Conservation (phyloP, 2,329 filamentous ascomycete species). For the Calonectria pteridis region DNA sequence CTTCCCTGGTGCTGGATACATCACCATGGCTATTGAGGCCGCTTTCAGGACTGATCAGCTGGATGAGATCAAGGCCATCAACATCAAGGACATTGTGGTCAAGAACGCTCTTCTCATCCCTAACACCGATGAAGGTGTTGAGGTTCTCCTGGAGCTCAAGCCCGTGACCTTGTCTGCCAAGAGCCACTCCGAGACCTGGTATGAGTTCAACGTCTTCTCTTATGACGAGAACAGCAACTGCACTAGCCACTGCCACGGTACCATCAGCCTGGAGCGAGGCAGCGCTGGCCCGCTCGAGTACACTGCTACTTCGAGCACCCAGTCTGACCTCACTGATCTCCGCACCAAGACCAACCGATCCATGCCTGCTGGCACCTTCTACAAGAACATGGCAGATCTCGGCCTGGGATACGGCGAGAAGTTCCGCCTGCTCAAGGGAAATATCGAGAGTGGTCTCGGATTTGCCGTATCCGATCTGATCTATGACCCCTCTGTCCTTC, state of each 20-base stretch:
- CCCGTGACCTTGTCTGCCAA: constrained; percentile 35
- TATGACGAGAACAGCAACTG: constrained; percentile 42
- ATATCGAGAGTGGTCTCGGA: constrained; percentile 41
- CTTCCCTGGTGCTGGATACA: constrained; percentile 52
- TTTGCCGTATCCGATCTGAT: constrained; percentile 34
- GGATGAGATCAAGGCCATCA: constrained; percentile 32
- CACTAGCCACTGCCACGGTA: constrained; percentile 41
- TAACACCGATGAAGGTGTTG: constrained; percentile 39
- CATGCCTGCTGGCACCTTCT: constrained; percentile 34
- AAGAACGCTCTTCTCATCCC: constrained; percentile 42
- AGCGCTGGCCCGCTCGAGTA: constrained; percentile 30
- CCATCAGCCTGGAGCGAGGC: constrained; percentile 34
- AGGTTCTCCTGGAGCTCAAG: constrained; percentile 40
- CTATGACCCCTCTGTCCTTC: constrained; percentile 35
- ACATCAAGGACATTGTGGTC: constrained; percentile 37
- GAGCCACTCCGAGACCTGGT: constrained; percentile 40
- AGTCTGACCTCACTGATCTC: constrained; percentile 24
- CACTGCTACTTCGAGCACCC: constrained; percentile 21
- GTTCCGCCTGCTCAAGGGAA: constrained; percentile 39
- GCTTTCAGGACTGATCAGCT: constrained; percentile 29
- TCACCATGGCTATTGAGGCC: constrained; percentile 49
- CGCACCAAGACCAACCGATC: constrained; percentile 40
- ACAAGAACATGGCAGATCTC: constrained; percentile 39
- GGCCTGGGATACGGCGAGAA: constrained; percentile 41
- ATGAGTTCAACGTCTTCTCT: constrained; percentile 42